A percentile compares a stretch with the other conserved stretches of the same genome.
Evolutionary conservation across 495 filamentous ascomycete genomes (phyloP).

Genomic region (Jackrogersella minutella): DNA sequence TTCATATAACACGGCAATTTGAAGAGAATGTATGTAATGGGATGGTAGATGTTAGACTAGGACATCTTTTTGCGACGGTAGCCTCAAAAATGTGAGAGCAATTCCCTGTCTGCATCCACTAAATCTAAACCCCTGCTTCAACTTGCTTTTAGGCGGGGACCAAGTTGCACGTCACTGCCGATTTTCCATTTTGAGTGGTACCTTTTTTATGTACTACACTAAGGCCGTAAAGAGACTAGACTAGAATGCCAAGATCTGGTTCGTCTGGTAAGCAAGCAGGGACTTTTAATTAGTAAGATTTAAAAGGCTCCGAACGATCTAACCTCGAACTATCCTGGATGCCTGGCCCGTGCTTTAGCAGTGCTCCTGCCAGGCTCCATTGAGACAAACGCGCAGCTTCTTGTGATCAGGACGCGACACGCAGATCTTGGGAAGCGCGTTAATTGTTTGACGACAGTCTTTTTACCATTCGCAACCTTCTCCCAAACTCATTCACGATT

Average conservation of each 20-base stretch:
- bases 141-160: slow-evolving; percentile 38
- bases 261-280: no score
- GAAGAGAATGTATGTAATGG: slow-evolving; percentile 7
- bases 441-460: slow-evolving; percentile 13
- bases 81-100: slow-evolving; percentile 31
- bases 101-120: slow-evolving; percentile 18
- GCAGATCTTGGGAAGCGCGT: slow-evolving; percentile 27
- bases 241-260: neutral
- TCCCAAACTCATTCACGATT: neutral
- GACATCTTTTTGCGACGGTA: slow-evolving; percentile 41
- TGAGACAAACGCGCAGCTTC: slow-evolving; percentile 26
- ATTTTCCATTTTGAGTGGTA: slow-evolving; percentile 35
- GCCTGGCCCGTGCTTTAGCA: slow-evolving; percentile 10
- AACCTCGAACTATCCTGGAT: neutral
- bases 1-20: no score
- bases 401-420: slow-evolving; percentile 18
- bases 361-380: neutral
- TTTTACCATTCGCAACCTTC: neutral
- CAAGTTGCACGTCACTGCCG: slow-evolving; percentile 39
- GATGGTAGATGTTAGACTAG: slow-evolving; percentile 1
- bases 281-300: no score
- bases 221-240: slow-evolving; percentile 2
- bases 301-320: slow-evolving; percentile 19
- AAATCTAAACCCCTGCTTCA: slow-evolving; percentile 21
- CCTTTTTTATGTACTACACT: slow-evolving; percentile 13